Percentiles rank a stretch among this genome's conserved stretches.
phyloP scores from a whole-genome alignment of 257 asterid genomes.

The Lycium barbarum region DNA sequence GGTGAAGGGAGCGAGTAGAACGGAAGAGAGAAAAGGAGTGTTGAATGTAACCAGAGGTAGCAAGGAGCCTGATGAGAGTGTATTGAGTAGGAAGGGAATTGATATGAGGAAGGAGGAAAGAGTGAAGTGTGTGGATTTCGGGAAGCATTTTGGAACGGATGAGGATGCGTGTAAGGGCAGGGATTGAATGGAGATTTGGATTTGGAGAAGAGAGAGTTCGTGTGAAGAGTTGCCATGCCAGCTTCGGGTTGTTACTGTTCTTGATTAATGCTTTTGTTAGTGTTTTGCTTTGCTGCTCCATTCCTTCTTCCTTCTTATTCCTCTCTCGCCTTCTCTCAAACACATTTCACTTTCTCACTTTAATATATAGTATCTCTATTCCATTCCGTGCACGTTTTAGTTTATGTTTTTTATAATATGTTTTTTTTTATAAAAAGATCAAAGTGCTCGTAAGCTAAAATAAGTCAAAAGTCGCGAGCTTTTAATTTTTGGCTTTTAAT shows the following conservation, averaged over 20 bases:
- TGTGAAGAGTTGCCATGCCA: conserved; percentile 86
- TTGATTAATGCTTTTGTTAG: conserved; percentile 58
- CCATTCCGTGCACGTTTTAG: too few relatives aligned
- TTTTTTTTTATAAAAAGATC: too few relatives aligned
- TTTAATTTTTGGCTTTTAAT: too few relatives aligned
- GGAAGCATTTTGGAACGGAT: conserved; percentile 66
- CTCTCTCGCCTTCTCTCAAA: too few relatives aligned
- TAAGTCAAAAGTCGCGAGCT: too few relatives aligned
- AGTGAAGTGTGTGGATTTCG: conserved; percentile 66
- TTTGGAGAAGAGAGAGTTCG: conserved; percentile 42
- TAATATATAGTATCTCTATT: too few relatives aligned
- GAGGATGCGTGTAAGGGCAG: conserved; percentile 68
- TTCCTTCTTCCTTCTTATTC: background rate
- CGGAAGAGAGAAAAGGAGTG: conserved; percentile 72
- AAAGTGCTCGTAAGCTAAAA: too few relatives aligned
- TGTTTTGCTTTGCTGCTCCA: conserved; percentile 38
- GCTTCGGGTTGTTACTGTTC: conserved; percentile 60
- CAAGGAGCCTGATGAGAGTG: conserved; percentile 55
- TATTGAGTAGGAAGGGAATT: conserved; percentile 36
- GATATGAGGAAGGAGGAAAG: conserved; percentile 52
- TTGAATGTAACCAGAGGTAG: conserved; percentile 52
- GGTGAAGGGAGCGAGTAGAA: conserved; percentile 50
- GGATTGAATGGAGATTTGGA: conserved; percentile 42
- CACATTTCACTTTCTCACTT: too few relatives aligned
- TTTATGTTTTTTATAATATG: too few relatives aligned